Evolutionary conservation across 108 stramenopile genomes (phyloP), one percentile per base, ranked within the genome.

Genomic region (Cyclotella atomus): DNA sequence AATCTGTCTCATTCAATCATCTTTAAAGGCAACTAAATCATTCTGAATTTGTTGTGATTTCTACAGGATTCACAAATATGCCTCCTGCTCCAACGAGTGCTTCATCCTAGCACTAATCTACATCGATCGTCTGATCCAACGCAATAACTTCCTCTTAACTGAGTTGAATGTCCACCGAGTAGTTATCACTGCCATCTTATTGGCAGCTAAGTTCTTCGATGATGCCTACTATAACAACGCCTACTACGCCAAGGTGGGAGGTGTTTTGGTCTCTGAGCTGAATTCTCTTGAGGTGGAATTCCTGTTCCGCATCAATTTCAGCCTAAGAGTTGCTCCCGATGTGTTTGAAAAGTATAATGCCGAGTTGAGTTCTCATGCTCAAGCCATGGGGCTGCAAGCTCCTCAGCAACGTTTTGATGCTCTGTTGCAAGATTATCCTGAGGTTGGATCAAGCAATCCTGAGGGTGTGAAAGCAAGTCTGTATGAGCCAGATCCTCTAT

Each of bases 171-270:
- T 98, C 16, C 99, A 99, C 64, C 93, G 98, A 12, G 96, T 98
- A 2, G 81, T 97, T 27, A 98, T 98, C 65, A 98, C 98, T 52
- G 91, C 95, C 7, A 83, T 97, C 47, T 86, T 99, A 45, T 77
- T 98, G 7, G 97, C 97, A 5, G 97, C 99, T 20, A 99, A 99
- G 79, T 99, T 98, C 69, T 98, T 98, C 63, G 99, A 99, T 71
- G 99, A 99, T 86, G 94, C 95, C 52, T 99, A 98, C 84, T 98
- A 96, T 90, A 98, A 98, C 82, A 99, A 99, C 71, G 96, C 97
- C 6, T 97, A 97, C 89, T 99, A 99, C 71, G 89, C 97, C 28
- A 97, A 97, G 75, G 95, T 98, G 20, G 90, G 98, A 30, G 94
- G 92, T 5, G 92, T 97, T 10, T 69, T 90, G 17, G 89, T 89